phyloP scores from a whole-genome alignment of 108 stramenopile genomes.

The Schizochytrium sp. region DNA sequence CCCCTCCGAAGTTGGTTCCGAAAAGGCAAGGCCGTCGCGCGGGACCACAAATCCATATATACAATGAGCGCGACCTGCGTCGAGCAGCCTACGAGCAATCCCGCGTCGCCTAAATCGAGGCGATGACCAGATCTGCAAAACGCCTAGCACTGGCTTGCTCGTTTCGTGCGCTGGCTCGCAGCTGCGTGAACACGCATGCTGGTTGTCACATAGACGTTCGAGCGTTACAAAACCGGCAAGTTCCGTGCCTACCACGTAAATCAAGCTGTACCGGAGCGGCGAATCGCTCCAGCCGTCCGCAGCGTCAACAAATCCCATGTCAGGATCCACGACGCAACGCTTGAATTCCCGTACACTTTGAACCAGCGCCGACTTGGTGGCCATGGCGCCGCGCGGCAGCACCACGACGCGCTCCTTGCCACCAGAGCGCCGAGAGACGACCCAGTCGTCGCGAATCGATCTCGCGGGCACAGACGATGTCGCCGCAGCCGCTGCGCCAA shows the following conservation, averaged over 20 bases:
- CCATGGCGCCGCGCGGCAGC: not conserved
- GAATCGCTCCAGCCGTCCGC: not conserved
- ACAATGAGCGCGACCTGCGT: not conserved
- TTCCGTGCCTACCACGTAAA: not conserved
- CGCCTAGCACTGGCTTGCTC: not conserved
- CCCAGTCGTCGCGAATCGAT: not conserved
- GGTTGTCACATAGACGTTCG: not conserved
- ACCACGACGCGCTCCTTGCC: not conserved
- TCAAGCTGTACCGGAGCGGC: not conserved
- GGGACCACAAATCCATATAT: not conserved
- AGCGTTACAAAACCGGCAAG: not conserved
- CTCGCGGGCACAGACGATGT: not conserved
- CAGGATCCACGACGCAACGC: not conserved
- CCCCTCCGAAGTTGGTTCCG: conserved; percentile 1
- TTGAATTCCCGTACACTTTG: not conserved
- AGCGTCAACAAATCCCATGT: not conserved
- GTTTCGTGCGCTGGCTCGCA: not conserved
- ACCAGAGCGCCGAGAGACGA: not conserved
- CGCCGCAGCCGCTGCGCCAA: not conserved
- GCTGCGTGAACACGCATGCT: not conserved
- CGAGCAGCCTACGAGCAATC: not conserved
- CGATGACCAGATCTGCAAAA: not conserved
- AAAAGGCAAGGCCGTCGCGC: not conserved
- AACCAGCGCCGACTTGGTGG: not conserved
- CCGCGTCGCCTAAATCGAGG: not conserved